These are phyloP conservation scores for Gynostemma pentaphyllum DNA, from an alignment of 306 rosid genomes.

Conservation along the genomic window DNA sequence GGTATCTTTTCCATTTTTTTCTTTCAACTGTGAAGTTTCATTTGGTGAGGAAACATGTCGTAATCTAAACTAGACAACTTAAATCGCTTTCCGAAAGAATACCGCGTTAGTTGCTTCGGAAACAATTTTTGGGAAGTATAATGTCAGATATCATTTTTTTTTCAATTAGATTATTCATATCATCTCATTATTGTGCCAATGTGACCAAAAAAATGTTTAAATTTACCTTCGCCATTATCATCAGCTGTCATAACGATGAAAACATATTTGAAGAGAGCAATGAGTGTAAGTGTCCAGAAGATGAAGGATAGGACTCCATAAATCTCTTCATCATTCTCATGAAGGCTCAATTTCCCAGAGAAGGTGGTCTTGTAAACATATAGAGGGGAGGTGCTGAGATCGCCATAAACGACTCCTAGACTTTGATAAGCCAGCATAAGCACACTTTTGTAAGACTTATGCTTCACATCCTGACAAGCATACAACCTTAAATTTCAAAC, in stretches of 20 bases:
- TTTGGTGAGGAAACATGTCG: too few relatives aligned
- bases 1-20: neutral
- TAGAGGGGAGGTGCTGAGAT: slow-evolving; percentile 74
- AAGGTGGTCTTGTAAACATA: slow-evolving; percentile 76
- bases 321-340: slow-evolving; percentile 65
- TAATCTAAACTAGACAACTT: too few relatives aligned
- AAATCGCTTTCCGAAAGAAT: too few relatives aligned
- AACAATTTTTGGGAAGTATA: too few relatives aligned
- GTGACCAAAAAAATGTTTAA: neutral
- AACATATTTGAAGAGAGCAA: slow-evolving; percentile 70
- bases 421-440: slow-evolving; percentile 70
- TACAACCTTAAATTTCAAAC: neutral
- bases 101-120: too few relatives aligned
- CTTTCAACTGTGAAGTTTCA: too few relatives aligned
- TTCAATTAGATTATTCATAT: too few relatives aligned
- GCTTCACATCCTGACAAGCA: slow-evolving; percentile 40
- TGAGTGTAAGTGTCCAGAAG: slow-evolving; percentile 69
- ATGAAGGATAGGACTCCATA: slow-evolving; percentile 68
- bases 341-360: slow-evolving; percentile 59
- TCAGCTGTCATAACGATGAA: slow-evolving; percentile 64
- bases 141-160: too few relatives aligned
- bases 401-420: slow-evolving; percentile 82
- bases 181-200: neutral
- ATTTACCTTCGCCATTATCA: slow-evolving; percentile 77
- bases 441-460: slow-evolving; percentile 33